Conservation (phyloP, 371 early-diverging fungal species). For the Saksenaea vasiformis region DNA sequence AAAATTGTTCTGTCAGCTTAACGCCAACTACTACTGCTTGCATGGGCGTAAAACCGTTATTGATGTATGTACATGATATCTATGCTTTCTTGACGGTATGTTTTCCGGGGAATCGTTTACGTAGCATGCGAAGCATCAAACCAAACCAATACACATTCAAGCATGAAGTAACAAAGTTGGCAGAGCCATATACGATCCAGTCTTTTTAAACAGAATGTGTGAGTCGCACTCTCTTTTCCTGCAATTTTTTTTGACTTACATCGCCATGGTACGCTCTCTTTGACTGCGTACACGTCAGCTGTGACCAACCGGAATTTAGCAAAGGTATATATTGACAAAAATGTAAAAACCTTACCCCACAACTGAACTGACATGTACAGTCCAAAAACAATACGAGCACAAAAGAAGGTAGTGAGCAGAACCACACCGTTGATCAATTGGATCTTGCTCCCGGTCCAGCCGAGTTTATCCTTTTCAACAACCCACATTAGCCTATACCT, state of each 20-base stretch:
- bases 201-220: constrained; percentile 28
- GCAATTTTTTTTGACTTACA: constrained; percentile 32
- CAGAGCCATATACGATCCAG: constrained; percentile 56
- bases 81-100: constrained; percentile 10
- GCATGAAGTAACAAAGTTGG: constrained; percentile 65
- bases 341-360: constrained; percentile 49
- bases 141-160: constrained; percentile 84
- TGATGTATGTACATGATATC: not conserved
- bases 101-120: constrained; percentile 39
- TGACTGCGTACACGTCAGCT: constrained; percentile 47
- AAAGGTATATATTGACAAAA: not conserved
- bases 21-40: too few relatives aligned
- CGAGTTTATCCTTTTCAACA: constrained; percentile 67
- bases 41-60: too few relatives aligned
- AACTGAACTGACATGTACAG: constrained; percentile 67
- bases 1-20: too few relatives aligned
- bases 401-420: constrained; percentile 74
- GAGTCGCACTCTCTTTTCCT: not conserved
- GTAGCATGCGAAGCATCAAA: constrained; percentile 66
- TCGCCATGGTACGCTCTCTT: constrained; percentile 58
- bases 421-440: constrained; percentile 83
- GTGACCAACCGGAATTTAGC: constrained; percentile 6
- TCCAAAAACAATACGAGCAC: constrained; percentile 81
- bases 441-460: constrained; percentile 72
- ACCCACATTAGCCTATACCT: not conserved